Evolutionary conservation across 2,329 filamentous ascomycete species (phyloP).

Genomic region (Ophiostoma montium): DNA sequence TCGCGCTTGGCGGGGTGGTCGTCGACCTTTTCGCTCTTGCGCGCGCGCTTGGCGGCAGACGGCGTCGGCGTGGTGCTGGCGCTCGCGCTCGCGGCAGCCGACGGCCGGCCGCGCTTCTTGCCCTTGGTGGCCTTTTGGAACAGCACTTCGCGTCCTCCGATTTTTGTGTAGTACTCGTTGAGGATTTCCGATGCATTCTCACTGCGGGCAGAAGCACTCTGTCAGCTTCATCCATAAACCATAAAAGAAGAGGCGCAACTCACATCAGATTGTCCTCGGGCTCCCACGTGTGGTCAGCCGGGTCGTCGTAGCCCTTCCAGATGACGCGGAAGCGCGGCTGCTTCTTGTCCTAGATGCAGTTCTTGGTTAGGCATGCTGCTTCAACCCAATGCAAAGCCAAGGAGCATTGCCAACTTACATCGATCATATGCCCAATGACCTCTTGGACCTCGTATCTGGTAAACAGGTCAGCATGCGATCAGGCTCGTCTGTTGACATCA

Average conservation of each 20-base stretch:
- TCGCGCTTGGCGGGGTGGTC: slow-evolving; percentile 34
- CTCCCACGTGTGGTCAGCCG: slow-evolving; percentile 64
- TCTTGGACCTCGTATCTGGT: slow-evolving; percentile 59
- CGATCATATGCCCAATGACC: slow-evolving; percentile 52
- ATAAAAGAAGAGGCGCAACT: background rate
- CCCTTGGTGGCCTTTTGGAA: slow-evolving; percentile 33
- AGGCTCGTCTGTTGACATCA: background rate
- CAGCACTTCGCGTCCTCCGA: slow-evolving; percentile 49
- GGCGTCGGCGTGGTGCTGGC: slow-evolving; percentile 7
- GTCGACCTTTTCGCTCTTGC: slow-evolving; percentile 34
- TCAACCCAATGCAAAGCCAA: background rate
- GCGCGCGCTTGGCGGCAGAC: slow-evolving; percentile 27
- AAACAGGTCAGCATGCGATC: slow-evolving; percentile 12
- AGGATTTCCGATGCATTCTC: slow-evolving; percentile 47
- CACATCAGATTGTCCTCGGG: slow-evolving; percentile 55
- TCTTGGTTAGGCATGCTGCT: background rate
- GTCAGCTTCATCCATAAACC: background rate
- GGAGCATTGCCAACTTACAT: slow-evolving; percentile 17
- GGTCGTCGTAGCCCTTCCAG: slow-evolving; percentile 65
- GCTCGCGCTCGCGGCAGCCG: slow-evolving; percentile 20
- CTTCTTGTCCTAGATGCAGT: slow-evolving; percentile 23
- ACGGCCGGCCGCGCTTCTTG: slow-evolving; percentile 44
- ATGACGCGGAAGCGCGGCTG: slow-evolving; percentile 55
- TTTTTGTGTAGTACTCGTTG: slow-evolving; percentile 44
- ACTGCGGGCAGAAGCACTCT: slow-evolving; percentile 19